Percentiles rank a stretch among this genome's conserved stretches.
Evolutionary conservation across 2,329 filamentous ascomycete genomes (phyloP).

Genomic region (Sporothrix protearum): DNA sequence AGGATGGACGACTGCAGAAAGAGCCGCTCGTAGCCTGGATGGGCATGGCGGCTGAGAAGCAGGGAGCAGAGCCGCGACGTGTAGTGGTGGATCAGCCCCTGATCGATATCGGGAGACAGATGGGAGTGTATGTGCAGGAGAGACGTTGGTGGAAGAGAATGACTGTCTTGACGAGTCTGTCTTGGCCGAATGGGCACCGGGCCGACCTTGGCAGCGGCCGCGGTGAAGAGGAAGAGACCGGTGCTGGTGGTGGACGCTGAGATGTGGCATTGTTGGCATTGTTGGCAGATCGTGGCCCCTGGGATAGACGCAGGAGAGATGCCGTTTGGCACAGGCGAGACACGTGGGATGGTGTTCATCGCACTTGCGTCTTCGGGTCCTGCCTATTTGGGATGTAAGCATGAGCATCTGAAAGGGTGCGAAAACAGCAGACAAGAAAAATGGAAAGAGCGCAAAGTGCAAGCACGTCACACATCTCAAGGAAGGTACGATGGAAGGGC

Average conservation of each 20-base stretch:
- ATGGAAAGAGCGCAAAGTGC: too few species aligned
- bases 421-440: neutral
- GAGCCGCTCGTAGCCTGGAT: neutral
- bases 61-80: slow-evolving; percentile 11
- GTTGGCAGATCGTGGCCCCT: neutral
- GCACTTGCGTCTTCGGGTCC: slow-evolving; percentile 4
- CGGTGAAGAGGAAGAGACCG: neutral
- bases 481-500: neutral
- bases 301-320: neutral
- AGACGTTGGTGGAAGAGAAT: neutral
- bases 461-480: neutral
- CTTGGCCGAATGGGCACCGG: neutral
- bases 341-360: slow-evolving; percentile 15
- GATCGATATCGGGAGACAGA: neutral
- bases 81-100: slow-evolving; percentile 11
- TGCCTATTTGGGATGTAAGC: neutral
- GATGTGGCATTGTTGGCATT: neutral
- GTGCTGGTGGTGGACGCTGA: neutral
- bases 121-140: neutral
- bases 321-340: slow-evolving; percentile 3
- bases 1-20: slow-evolving; percentile 15
- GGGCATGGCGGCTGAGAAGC: slow-evolving; percentile 10
- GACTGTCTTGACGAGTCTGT: neutral
- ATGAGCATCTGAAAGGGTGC: neutral
- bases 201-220: neutral